Evolutionary conservation across 1,284 basidiomycete species (phyloP).

Genomic region (Sporisorium sorghi): DNA sequence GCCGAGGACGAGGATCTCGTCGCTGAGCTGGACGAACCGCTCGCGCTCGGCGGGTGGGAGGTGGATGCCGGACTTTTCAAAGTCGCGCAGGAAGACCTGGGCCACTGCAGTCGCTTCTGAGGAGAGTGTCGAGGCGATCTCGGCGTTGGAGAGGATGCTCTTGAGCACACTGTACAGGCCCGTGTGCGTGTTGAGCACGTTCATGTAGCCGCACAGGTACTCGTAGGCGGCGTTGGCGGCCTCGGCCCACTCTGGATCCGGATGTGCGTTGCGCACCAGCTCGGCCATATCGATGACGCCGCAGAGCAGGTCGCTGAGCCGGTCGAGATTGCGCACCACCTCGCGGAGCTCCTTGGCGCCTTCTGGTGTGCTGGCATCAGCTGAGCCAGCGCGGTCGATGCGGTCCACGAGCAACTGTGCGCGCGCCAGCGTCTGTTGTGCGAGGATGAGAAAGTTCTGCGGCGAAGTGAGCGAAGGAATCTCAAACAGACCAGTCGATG

Average conservation of each 20-base stretch:
- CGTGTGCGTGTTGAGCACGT: conserved; percentile 93
- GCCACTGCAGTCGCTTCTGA: conserved; percentile 75
- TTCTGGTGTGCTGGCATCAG: conserved; percentile 15
- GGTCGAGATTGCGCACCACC: conserved; percentile 75
- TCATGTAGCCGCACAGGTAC: conserved; percentile 95
- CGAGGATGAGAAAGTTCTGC: conserved; percentile 53
- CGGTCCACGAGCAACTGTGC: conserved; percentile 66
- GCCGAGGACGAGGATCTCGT: conserved; percentile 88
- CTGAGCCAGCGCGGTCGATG: conserved; percentile 54
- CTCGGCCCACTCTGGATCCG: conserved; percentile 83
- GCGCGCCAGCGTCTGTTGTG: conserved; percentile 59
- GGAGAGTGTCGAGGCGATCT: conserved; percentile 66
- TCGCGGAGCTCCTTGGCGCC: conserved; percentile 49
- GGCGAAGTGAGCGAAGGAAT: conserved; percentile 59
- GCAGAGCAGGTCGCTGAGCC: conserved; percentile 93
- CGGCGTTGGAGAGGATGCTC: conserved; percentile 68
- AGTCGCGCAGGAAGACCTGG: conserved; percentile 92
- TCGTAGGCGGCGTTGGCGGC: conserved; percentile 90
- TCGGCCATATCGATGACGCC: conserved; percentile 97
- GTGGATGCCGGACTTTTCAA: conserved; percentile 95
- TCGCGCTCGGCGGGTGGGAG: conserved; percentile 81
- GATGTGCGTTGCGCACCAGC: conserved; percentile 91
- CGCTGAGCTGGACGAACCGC: conserved; percentile 89
- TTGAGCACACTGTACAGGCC: conserved; percentile 77
- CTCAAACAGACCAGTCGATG: conserved; percentile 59